Conservation (phyloP, 345 rosid genomes). For the Lagerstroemia speciosa region DNA sequence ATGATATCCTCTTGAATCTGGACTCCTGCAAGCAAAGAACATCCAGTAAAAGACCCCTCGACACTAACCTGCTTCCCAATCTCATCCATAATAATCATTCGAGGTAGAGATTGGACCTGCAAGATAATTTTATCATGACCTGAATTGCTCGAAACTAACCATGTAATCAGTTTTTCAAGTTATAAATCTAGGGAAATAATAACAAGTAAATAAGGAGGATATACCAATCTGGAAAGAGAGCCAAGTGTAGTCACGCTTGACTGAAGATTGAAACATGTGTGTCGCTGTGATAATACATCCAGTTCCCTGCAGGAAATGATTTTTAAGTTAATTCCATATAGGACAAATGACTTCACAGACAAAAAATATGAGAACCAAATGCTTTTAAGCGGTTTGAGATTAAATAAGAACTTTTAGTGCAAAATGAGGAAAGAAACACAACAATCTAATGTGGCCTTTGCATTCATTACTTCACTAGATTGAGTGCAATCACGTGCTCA, state of each 20-base stretch:
- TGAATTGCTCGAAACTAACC: neutral
- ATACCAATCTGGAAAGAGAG: slow-evolving; percentile 87
- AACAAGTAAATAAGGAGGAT: slow-evolving; percentile 1
- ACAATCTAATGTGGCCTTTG: neutral
- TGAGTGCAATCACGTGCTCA: slow-evolving; percentile 12
- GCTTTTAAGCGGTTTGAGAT: neutral
- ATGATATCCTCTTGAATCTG: neutral
- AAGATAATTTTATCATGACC: too few relatives aligned
- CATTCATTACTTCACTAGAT: neutral
- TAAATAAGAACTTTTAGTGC: neutral
- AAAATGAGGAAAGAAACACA: too few relatives aligned
- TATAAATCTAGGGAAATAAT: neutral
- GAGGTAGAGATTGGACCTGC: slow-evolving; percentile 93
- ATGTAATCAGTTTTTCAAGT: neutral
- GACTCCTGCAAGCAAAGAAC: neutral
- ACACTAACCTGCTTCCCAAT: slow-evolving; percentile 78
- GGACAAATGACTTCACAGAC: neutral
- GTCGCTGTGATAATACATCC: slow-evolving; percentile 77
- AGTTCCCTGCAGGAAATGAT: slow-evolving; percentile 58
- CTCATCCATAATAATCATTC: slow-evolving; percentile 94
- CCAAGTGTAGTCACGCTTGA: slow-evolving; percentile 86
- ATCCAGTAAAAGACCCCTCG: neutral
- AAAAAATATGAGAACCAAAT: neutral
- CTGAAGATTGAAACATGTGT: slow-evolving; percentile 72
- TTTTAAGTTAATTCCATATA: neutral